Percentiles rank a stretch among this genome's conserved stretches.
Conservation (phyloP, 495 filamentous ascomycete genomes). For the Aspergillus nanangensis region DNA sequence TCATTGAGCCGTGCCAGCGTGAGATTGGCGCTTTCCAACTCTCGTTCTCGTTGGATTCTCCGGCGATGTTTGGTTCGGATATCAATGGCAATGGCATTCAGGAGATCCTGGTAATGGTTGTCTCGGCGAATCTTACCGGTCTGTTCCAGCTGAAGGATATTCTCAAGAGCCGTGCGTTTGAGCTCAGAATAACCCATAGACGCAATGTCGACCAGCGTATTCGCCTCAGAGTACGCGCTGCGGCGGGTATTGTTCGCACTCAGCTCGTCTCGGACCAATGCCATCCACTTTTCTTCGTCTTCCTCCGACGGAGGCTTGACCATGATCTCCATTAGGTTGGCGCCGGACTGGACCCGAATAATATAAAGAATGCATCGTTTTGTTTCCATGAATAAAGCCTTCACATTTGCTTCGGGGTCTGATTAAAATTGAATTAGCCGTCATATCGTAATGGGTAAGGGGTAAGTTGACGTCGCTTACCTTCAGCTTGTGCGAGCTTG, state of each 20-base stretch:
- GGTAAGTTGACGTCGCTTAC: conserved; percentile 25
- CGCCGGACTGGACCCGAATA: conserved; percentile 90
- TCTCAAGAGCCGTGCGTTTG: conserved; percentile 89
- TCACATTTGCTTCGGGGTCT: conserved; percentile 88
- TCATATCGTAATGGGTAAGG: no score
- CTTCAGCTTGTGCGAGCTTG: conserved; percentile 83
- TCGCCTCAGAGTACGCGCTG: conserved; percentile 87
- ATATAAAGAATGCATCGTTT: conserved; percentile 97
- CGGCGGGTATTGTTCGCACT: conserved; percentile 61
- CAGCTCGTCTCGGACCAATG: conserved; percentile 79
- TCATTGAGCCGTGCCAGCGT: conserved; percentile 83
- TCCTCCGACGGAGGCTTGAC: conserved; percentile 81
- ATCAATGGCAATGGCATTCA: conserved; percentile 94
- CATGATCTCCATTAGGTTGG: conserved; percentile 90
- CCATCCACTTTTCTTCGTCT: conserved; percentile 85
- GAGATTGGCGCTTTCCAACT: conserved; percentile 81
- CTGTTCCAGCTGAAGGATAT: conserved; percentile 83
- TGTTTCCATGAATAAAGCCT: conserved; percentile 94
- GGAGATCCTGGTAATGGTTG: conserved; percentile 92
- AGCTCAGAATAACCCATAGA: conserved; percentile 87
- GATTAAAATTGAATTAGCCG: conserved; percentile 3
- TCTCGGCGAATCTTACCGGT: conserved; percentile 81
- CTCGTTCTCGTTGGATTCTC: conserved; percentile 81
- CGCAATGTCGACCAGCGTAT: conserved; percentile 79
- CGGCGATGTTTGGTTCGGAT: conserved; percentile 95